Base-by-base conservation (phyloP, 495 filamentous ascomycete species). In the Aspergillus coremiiformis region DNA sequence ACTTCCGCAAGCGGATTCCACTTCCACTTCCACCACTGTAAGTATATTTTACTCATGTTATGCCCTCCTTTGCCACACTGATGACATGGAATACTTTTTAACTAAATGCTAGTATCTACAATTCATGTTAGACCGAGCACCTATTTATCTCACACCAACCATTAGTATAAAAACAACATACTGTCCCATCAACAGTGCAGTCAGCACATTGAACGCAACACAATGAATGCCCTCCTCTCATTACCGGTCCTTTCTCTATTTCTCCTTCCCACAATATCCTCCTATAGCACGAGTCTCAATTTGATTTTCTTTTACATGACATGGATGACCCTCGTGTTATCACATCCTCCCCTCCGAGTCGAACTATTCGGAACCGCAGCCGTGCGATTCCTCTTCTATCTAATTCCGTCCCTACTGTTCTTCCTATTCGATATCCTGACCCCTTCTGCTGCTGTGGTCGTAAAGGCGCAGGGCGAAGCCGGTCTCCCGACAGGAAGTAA, bases 251-350 rank as follows among this genome's bases (percentile, higher is more conserved):
- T 88, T 21, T 85, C 83, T 9, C 65, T 78, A 74, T 77, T 83
- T 65, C 82, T 80, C 66, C 55, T 81, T 4, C 78, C 79, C 3
- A 66, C 73, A 42, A 63, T 79, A 21, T 70, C 69, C 6, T 71
- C 78, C 66, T 90, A 84, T 69, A 84, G 82, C 41, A 90, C 89
- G 3, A 88, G 81, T 11, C 71, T 95, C 51, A 96, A 95, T 62
- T 62, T 95, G 15, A 64, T 95, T 43, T 92, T 95, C 71, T 95
- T 96, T 71, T 92, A 89, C 66, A 81, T 82, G 63, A 92, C 87
- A 64, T 96, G 91, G 91, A 81, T 81, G 7, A 92, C 89, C 0
- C 77, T 96, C 9, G 80, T 93, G 2, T 71, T 90, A 15, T 86
- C 84, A 29, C 86, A 94, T 56, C 69, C 83, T 0, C 84, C 87